Base-by-base conservation (phyloP, 805 yeast species). In the Candida argentea region DNA sequence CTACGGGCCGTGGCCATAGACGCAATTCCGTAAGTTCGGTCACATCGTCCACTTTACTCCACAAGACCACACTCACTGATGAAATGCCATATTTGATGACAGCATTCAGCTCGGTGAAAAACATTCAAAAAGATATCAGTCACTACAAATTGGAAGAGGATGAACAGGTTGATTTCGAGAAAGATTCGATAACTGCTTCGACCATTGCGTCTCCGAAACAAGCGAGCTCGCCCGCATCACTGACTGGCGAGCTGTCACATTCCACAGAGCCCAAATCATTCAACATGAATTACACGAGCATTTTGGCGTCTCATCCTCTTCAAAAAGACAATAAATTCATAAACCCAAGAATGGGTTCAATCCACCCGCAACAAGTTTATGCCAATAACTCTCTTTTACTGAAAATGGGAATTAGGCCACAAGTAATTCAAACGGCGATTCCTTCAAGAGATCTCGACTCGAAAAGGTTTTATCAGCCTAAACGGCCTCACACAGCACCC, bases 11-110 rank as follows among this genome's bases (percentile, higher is more conserved):
- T 12, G 16, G 30, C 16, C 32, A 33, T 4, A 41, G 57, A 28
- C 40, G 51, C 15, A 58, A 52, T 19, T 47, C 55, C 14, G 26
- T 44, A 9, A 39, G 54, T 3, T 49, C 58, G 2, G 27, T 48
- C 11, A 39, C 55, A 3, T 46, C 61, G 2, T 52, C 69, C 2
- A 44, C 62, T 19, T 43, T 55, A 33, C 52, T 64, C 33, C 69
- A 63, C 22, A 63, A 61, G 35, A 65, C 81, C 0, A 68, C 79
- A 5, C 54, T 79, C 10, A 44, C 75, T 2, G 79, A 74, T 27
- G 82, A 77, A 43, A 46, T 79, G 35, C 89, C 89, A 1, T 67
- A 66, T 33, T 50, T 79, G 42, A 58, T 78, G 66, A 60, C 70
- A 14, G 86, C 84, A 11, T 79, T 78, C 43, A 67, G 72, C 44